Evolutionary conservation across 2,329 filamentous ascomycete genomes (phyloP).

Genomic region (Aspergillus fijiensis): DNA sequence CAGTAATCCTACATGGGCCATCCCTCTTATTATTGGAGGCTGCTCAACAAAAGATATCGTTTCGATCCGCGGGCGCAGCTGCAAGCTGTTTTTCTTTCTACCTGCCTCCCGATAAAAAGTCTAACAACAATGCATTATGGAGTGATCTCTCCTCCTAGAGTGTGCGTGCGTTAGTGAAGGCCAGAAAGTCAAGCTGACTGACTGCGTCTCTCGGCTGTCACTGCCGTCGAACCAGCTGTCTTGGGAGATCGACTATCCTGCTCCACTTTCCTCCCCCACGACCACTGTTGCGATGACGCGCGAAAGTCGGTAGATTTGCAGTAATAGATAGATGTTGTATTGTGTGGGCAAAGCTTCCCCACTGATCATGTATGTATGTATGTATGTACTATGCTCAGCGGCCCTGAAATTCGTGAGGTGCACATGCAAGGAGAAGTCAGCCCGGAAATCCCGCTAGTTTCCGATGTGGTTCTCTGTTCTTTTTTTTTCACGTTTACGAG

Average conservation of each 20-base stretch:
- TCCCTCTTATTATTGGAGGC: background rate
- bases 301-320: background rate
- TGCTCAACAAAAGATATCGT: background rate
- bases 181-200: background rate
- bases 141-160: background rate
- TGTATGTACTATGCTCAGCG: background rate
- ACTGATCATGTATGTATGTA: background rate
- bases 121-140: background rate
- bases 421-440: constrained; percentile 8
- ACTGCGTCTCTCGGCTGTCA: constrained; percentile 11
- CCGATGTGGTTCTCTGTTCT: background rate
- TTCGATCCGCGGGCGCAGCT: constrained; percentile 2
- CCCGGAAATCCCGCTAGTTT: constrained; percentile 4
- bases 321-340: background rate
- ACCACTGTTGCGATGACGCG: background rate
- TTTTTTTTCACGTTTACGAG: no score
- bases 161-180: background rate
- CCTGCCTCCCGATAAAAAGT: background rate
- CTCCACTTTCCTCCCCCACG: background rate
- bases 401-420: constrained; percentile 6
- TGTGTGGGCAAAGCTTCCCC: background rate
- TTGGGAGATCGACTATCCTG: constrained; percentile 3
- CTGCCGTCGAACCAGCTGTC: constrained; percentile 13
- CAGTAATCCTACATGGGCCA: background rate
- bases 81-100: background rate